Conservation (phyloP, 2,329 filamentous ascomycete genomes). For the Sclerotinia glacialis region DNA sequence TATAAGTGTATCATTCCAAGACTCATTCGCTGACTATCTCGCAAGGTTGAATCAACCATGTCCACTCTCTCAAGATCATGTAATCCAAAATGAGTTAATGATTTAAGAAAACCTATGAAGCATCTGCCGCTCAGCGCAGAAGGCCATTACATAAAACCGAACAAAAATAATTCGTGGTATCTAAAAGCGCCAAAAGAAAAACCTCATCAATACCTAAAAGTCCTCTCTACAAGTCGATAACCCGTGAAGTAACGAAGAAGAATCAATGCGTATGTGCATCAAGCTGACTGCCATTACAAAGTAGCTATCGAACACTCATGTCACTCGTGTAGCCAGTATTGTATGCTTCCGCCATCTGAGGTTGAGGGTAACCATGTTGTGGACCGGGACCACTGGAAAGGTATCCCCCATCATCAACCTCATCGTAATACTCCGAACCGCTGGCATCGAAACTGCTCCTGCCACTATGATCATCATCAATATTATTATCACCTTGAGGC, state of each 20-base stretch:
- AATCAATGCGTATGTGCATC: background rate
- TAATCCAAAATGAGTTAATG: background rate
- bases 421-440: slow-evolving; percentile 65
- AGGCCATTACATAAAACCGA: slow-evolving; percentile 15
- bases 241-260: slow-evolving; percentile 21
- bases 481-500: slow-evolving; percentile 57
- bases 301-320: slow-evolving; percentile 33
- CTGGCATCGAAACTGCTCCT: slow-evolving; percentile 79
- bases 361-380: slow-evolving; percentile 36
- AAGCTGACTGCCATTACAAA: background rate
- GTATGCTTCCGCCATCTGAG: slow-evolving; percentile 36
- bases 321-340: slow-evolving; percentile 38
- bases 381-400: slow-evolving; percentile 47
- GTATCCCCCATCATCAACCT: slow-evolving; percentile 68
- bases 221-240: slow-evolving; percentile 15
- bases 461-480: slow-evolving; percentile 74
- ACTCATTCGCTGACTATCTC: background rate
- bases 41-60: background rate
- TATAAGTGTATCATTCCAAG: background rate
- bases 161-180: slow-evolving; percentile 35
- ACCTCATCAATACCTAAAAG: slow-evolving; percentile 20
- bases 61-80: background rate
- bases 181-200: slow-evolving; percentile 34
- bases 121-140: slow-evolving; percentile 2
- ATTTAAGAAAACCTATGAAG: background rate